phyloP scores from a whole-genome alignment of 2,329 filamentous ascomycete genomes.

The Xylariaceae sp. region DNA sequence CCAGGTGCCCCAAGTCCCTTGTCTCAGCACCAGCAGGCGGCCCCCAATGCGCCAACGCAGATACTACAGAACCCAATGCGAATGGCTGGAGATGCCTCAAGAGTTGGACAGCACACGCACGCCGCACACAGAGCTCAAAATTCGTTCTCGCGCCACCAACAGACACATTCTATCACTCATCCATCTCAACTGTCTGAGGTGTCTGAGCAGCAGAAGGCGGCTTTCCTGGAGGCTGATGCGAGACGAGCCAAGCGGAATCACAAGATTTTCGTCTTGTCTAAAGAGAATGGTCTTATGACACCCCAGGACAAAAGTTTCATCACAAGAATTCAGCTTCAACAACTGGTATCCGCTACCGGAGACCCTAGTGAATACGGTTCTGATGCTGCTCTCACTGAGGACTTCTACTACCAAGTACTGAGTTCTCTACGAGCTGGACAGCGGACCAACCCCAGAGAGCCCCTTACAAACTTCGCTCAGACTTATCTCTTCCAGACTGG shows the following conservation, averaged over 20 bases:
- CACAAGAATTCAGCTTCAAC: conserved; percentile 93
- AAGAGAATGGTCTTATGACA: conserved; percentile 97
- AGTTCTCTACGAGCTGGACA: conserved; percentile 88
- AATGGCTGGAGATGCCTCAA: conserved; percentile 44
- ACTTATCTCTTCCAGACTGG: conserved; percentile 97
- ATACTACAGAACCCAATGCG: conserved; percentile 78
- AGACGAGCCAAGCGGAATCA: conserved; percentile 96
- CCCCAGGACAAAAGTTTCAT: conserved; percentile 99
- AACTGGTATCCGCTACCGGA: conserved; percentile 87
- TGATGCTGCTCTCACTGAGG: conserved; percentile 79
- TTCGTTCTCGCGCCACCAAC: conserved; percentile 52
- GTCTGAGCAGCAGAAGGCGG: conserved; percentile 77
- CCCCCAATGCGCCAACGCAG: conserved; percentile 57
- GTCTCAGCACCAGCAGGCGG: conserved; percentile 29
- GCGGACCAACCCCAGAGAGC: conserved; percentile 86
- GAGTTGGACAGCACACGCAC: conserved; percentile 29
- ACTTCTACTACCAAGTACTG: conserved; percentile 98
- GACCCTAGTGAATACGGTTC: conserved; percentile 75
- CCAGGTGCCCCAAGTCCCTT: conserved; percentile 29
- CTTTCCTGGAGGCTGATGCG: conserved; percentile 84
- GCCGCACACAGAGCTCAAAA: conserved; percentile 43
- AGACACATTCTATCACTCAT: conserved; percentile 47
- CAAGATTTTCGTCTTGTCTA: conserved; percentile 90
- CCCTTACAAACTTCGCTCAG: conserved; percentile 92
- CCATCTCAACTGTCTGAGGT: conserved; percentile 72